Conservation (phyloP, 1,139 yeast species). For the Magnusiomyces fungicola region DNA sequence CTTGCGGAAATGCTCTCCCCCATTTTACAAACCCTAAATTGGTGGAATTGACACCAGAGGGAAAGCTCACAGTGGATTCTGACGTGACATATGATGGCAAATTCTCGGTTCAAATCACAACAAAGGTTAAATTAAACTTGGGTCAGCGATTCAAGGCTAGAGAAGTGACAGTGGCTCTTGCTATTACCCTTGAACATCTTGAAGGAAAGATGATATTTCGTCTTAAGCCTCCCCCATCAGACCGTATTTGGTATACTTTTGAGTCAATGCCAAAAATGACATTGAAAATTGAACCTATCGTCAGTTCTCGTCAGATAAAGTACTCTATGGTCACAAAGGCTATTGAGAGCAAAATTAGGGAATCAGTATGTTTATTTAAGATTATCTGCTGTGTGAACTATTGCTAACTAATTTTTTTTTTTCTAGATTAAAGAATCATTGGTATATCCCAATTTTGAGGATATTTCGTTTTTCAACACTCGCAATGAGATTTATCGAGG, state of each 20-base stretch:
- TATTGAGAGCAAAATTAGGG: constrained; percentile 71
- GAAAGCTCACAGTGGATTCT: constrained; percentile 56
- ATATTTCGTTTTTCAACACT: constrained; percentile 63
- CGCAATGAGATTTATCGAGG: constrained; percentile 69
- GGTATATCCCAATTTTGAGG: constrained; percentile 87
- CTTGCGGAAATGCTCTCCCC: constrained; percentile 77
- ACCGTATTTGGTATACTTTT: constrained; percentile 85
- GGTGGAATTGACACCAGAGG: constrained; percentile 70
- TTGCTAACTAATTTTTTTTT: constrained; percentile 3
- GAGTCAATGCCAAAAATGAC: constrained; percentile 57
- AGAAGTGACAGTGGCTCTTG: constrained; percentile 67
- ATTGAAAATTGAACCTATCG: constrained; percentile 76
- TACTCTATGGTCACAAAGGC: constrained; percentile 72
- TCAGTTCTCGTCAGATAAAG: constrained; percentile 73
- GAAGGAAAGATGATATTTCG: constrained; percentile 67
- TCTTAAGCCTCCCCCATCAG: constrained; percentile 85
- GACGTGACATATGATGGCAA: constrained; percentile 67
- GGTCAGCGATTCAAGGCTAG: constrained; percentile 71
- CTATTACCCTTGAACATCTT: constrained; percentile 59
- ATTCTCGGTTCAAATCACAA: constrained; percentile 65
- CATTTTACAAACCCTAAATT: constrained; percentile 66
- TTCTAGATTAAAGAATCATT: constrained; percentile 53
- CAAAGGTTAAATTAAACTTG: constrained; percentile 65
- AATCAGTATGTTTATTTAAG: constrained; percentile 36
- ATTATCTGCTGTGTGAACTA: neutral